Conservation (phyloP, 2,329 filamentous ascomycete species). For the Colletotrichum gloeosporioides region DNA sequence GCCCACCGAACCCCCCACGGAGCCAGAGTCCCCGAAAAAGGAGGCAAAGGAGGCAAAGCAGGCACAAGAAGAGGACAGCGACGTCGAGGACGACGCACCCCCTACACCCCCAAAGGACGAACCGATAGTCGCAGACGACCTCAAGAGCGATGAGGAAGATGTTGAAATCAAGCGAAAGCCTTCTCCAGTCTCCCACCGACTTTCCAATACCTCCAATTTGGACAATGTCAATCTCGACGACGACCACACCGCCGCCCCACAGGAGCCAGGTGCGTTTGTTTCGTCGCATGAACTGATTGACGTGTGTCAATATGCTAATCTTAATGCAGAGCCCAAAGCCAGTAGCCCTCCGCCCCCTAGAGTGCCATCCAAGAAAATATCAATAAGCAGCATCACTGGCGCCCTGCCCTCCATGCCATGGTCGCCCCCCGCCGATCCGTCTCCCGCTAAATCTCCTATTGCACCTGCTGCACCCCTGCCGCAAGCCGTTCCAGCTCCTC, state of each 20-base stretch:
- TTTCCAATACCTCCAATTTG: constrained; percentile 53
- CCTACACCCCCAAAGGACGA: constrained; percentile 3
- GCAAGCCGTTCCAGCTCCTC: constrained; percentile 33
- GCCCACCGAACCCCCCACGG: constrained; percentile 22
- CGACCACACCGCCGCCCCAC: constrained; percentile 44
- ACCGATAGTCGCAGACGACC: constrained; percentile 13
- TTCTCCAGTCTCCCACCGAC: constrained; percentile 45
- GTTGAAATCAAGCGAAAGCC: constrained; percentile 35
- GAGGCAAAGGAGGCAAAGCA: constrained; percentile 19
- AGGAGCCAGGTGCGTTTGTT: constrained; percentile 35
- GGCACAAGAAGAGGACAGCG: constrained; percentile 26
- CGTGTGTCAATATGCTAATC: constrained; percentile 15
- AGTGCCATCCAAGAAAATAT: constrained; percentile 60
- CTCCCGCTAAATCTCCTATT: constrained; percentile 50
- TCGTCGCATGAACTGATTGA: constrained; percentile 21
- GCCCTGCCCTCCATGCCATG: constrained; percentile 76
- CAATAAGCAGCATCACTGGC: constrained; percentile 73
- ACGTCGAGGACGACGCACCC: constrained; percentile 29
- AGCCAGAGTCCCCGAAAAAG: constrained; percentile 21
- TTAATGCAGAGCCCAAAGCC: constrained; percentile 22
- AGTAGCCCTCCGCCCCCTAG: constrained; percentile 39
- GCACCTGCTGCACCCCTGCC: constrained; percentile 36
- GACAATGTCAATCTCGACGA: constrained; percentile 73
- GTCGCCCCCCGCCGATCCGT: constrained; percentile 63
- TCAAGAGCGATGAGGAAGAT: constrained; percentile 21